A percentile compares a stretch with the other conserved stretches of the same genome.
Evolutionary conservation across 2,329 filamentous ascomycete species (phyloP).

Genomic region (Arthrobotrys entomopaga): DNA sequence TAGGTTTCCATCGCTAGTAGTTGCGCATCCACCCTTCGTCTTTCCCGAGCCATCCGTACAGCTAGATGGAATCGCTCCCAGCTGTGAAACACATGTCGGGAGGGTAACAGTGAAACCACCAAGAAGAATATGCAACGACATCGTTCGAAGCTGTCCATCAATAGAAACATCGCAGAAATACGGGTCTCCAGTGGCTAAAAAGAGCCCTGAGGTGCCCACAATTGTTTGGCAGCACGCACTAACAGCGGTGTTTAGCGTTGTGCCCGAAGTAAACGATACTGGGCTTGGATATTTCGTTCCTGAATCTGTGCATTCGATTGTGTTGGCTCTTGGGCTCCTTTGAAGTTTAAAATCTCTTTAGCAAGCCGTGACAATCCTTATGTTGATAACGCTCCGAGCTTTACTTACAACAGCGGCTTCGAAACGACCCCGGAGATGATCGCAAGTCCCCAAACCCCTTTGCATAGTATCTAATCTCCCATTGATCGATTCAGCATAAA

Average conservation of each 20-base stretch:
- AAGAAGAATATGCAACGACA: conserved; percentile 6
- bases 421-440: too few relatives aligned
- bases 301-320: too few relatives aligned
- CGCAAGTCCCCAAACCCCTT: too few relatives aligned
- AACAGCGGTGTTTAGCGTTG: conserved; percentile 3
- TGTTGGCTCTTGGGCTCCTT: too few relatives aligned
- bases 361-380: too few relatives aligned
- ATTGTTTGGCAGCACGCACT: conserved; percentile 2
- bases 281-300: neutral
- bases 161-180: conserved; percentile 14
- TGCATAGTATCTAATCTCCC: too few relatives aligned
- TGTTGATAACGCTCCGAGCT: too few relatives aligned
- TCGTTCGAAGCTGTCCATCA: neutral
- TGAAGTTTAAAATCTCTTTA: too few relatives aligned
- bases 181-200: conserved; percentile 10
- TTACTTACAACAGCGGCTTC: too few relatives aligned
- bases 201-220: neutral
- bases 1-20: conserved; percentile 8
- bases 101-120: conserved; percentile 11
- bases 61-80: neutral
- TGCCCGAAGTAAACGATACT: neutral
- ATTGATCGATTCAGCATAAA: too few relatives aligned
- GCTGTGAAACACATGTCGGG: neutral
- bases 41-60: neutral
- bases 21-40: conserved; percentile 6